These are phyloP conservation scores for Termitomyces titanicus DNA, from an alignment of 768 basidiomycete species.

Conservation along the genomic window DNA sequence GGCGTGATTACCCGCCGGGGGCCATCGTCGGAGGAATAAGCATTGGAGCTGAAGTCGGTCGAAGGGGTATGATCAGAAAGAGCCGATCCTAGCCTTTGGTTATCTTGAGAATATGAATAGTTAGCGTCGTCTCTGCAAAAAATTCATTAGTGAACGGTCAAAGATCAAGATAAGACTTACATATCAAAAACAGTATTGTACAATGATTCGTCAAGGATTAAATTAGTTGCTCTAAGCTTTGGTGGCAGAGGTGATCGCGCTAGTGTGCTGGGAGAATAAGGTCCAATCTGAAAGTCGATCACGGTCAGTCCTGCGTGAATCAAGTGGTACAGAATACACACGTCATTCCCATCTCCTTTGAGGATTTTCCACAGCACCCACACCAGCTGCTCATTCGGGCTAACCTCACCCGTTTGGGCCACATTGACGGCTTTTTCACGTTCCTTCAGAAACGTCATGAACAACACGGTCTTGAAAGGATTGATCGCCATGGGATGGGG, in stretches of 20 bases:
- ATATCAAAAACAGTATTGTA: slow-evolving; percentile 48
- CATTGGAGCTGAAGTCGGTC: slow-evolving; percentile 13
- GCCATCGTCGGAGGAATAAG: slow-evolving; percentile 5
- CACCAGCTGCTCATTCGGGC: slow-evolving; percentile 71
- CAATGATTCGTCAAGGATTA: slow-evolving; percentile 63
- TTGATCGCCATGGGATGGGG: slow-evolving; percentile 78
- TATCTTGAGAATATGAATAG: slow-evolving; percentile 40
- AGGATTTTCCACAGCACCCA: slow-evolving; percentile 89
- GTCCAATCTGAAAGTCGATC: slow-evolving; percentile 57
- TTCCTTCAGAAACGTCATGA: slow-evolving; percentile 65
- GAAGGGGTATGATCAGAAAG: slow-evolving; percentile 32
- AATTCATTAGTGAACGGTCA: background rate
- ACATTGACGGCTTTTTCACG: slow-evolving; percentile 54
- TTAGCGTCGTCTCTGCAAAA: slow-evolving; percentile 38
- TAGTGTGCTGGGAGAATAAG: slow-evolving; percentile 73
- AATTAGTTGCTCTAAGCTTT: slow-evolving; percentile 69
- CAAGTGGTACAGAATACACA: slow-evolving; percentile 29
- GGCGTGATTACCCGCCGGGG: slow-evolving; percentile 29
- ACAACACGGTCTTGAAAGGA: slow-evolving; percentile 75
- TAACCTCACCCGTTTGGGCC: slow-evolving; percentile 44
- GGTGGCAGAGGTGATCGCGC: slow-evolving; percentile 73
- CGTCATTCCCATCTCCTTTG: slow-evolving; percentile 80
- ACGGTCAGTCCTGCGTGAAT: background rate
- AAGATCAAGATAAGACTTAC: slow-evolving; percentile 28
- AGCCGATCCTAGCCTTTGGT: slow-evolving; percentile 32